Conservation (phyloP, 2,329 filamentous ascomycete species). For the Alternaria sp. region DNA sequence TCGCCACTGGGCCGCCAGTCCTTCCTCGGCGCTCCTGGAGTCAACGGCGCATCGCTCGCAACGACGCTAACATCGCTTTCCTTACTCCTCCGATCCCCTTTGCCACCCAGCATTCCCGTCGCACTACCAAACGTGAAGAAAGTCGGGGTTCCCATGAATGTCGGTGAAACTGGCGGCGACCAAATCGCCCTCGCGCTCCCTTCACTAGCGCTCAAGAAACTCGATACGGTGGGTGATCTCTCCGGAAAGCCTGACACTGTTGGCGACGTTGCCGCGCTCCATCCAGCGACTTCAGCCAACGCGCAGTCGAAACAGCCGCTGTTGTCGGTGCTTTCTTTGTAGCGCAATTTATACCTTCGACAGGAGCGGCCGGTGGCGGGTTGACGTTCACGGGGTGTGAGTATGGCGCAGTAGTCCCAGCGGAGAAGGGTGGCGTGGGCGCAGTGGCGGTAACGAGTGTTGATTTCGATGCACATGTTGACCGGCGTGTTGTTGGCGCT, state of each 20-base stretch:
- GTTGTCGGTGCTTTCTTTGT: not conserved
- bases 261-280: not conserved
- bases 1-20: not conserved
- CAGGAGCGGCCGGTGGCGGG: constrained; percentile 11
- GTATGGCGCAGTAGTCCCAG: constrained; percentile 23
- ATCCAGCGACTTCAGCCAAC: not conserved
- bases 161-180: not conserved
- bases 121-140: not conserved
- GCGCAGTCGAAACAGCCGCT: not conserved
- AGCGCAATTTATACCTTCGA: constrained; percentile 9
- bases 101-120: not conserved
- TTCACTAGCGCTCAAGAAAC: not conserved
- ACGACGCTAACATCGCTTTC: not conserved
- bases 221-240: not conserved
- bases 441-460: constrained; percentile 17
- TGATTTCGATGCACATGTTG: constrained; percentile 19
- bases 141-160: not conserved
- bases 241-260: not conserved
- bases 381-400: not conserved
- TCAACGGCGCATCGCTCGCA: not conserved
- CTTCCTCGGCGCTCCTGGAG: not conserved
- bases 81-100: not conserved
- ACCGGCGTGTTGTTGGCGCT: not conserved
- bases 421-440: constrained; percentile 8
- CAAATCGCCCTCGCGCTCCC: not conserved